A percentile compares a stretch with the other conserved stretches of the same genome.
Evolutionary conservation across 192 early-diverging fungal species (phyloP).

Genomic region (Dimargaris xerosporica): DNA sequence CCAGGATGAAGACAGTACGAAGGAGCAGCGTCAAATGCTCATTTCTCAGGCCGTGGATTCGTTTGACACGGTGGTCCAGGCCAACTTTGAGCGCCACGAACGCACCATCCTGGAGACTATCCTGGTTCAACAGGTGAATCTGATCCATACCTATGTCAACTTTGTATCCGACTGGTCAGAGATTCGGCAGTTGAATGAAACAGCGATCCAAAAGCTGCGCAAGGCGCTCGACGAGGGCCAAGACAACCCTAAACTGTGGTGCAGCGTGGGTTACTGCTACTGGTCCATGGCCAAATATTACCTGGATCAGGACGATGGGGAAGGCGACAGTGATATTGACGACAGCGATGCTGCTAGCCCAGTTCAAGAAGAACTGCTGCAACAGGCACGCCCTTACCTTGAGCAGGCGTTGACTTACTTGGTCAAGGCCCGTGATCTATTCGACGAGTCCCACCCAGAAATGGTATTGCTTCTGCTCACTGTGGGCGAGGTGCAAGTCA

Average conservation of each 20-base stretch:
- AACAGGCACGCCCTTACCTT: conserved; percentile 1
- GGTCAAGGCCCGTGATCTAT: not conserved
- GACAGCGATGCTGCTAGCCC: not conserved
- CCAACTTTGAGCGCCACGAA: not conserved
- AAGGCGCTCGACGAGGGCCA: not conserved
- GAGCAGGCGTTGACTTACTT: not conserved
- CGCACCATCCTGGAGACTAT: not conserved
- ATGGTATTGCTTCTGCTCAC: conserved; percentile 2
- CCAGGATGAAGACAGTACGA: not conserved
- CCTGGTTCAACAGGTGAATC: not conserved
- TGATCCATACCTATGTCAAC: conserved; percentile 5
- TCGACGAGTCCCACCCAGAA: not conserved
- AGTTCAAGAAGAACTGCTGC: not conserved
- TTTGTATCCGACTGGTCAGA: not conserved
- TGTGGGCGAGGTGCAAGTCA: conserved; percentile 6
- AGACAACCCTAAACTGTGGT: conserved; percentile 8
- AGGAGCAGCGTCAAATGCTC: not conserved
- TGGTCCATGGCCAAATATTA: conserved; percentile 5
- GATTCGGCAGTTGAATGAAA: not conserved
- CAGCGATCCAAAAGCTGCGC: not conserved
- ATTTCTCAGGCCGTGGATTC: not conserved
- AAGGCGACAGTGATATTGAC: not conserved
- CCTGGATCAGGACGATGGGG: conserved; percentile 5
- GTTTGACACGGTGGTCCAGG: not conserved
- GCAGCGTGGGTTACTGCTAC: not conserved